Base-by-base conservation (phyloP, 2,329 filamentous ascomycete genomes). In the Polychaeton citri region DNA sequence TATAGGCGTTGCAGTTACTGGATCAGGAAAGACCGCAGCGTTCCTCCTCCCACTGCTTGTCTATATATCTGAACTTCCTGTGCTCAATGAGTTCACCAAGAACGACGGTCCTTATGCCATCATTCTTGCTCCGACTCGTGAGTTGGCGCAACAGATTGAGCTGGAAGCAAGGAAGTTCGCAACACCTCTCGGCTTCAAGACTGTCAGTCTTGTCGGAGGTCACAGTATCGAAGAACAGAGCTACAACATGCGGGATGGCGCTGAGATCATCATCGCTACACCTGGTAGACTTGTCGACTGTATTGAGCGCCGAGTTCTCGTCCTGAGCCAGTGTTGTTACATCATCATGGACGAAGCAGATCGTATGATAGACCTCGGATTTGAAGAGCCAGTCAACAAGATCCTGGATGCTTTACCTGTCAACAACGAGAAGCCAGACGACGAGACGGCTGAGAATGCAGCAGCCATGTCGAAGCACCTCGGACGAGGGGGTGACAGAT, bases 271-370 rank as follows among this genome's bases (percentile, higher is more conserved):
- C 52, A 94, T 98, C 46, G 90, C 90, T n/a, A 98, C 90, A 0
- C 90, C 90, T 0, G 90, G 90, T 63, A 87, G 90, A 71, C 73
- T 98, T 1, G 83, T 96, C 6, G 90, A 98, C 64, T 96, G 87
- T 60, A 90, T 98, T 48, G 90, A 98, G 60, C 75, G 90, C 13
- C 79, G 88, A 21, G 76, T 96, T 19, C 70, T 96, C 2, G 88
- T 98, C 1, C 73, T 96, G 33, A 79, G 78, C n/a, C 90, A 96
- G 61, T 96, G 90, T 60, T 94, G 87, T 64, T 96, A 96, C 62
- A 75, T 96, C 38, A 94, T 98, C 61, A 95, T 98, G 88, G 90
- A 98, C 58, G 90, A 98, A 71, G 90, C 90, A 24, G 90, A 98
- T 63, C 82, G 88, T 37, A 98, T 98, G 90, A 93, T 98, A 45